These are phyloP conservation scores for Apiospora kogelbergensis DNA, from an alignment of 2,329 filamentous ascomycete species.

Conservation along the genomic window DNA sequence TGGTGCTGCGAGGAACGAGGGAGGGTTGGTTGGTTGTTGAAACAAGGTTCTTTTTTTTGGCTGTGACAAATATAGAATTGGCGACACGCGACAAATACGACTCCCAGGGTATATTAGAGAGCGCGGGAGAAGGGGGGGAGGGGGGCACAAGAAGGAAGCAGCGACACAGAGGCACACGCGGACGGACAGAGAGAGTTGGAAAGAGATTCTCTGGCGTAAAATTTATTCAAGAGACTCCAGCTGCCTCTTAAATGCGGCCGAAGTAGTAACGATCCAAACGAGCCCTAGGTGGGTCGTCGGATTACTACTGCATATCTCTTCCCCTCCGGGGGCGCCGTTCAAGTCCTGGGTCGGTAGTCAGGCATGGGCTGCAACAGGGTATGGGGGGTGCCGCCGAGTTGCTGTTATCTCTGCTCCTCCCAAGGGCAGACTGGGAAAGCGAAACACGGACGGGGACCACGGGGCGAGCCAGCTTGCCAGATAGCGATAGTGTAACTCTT, in stretches of 20 bases:
- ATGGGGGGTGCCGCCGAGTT: not conserved
- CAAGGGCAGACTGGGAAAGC: not conserved
- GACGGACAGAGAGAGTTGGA: not conserved
- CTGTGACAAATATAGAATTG: not conserved
- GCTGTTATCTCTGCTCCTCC: not conserved
- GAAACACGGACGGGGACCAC: constrained; percentile 7
- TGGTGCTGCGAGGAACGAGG: not conserved
- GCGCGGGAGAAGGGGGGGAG: not conserved
- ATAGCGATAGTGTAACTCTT: too few species aligned
- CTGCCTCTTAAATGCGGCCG: constrained; percentile 11
- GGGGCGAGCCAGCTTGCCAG: not conserved
- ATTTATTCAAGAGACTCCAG: constrained; percentile 9
- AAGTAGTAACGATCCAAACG: not conserved
- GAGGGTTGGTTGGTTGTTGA: not conserved
- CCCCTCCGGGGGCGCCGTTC: constrained; percentile 7
- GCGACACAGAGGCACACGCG: not conserved
- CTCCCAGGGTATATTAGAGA: not conserved
- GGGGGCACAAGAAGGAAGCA: not conserved
- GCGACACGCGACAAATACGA: not conserved
- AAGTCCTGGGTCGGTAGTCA: not conserved
- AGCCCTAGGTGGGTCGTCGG: constrained; percentile 12
- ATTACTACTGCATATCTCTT: not conserved
- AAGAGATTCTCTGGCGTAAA: constrained; percentile 7
- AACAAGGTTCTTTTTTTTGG: not conserved
- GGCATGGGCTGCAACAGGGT: not conserved